Evolutionary conservation across 768 basidiomycete genomes (phyloP), one percentile per base, ranked within the genome.

Genomic region (Clavulina sp.): DNA sequence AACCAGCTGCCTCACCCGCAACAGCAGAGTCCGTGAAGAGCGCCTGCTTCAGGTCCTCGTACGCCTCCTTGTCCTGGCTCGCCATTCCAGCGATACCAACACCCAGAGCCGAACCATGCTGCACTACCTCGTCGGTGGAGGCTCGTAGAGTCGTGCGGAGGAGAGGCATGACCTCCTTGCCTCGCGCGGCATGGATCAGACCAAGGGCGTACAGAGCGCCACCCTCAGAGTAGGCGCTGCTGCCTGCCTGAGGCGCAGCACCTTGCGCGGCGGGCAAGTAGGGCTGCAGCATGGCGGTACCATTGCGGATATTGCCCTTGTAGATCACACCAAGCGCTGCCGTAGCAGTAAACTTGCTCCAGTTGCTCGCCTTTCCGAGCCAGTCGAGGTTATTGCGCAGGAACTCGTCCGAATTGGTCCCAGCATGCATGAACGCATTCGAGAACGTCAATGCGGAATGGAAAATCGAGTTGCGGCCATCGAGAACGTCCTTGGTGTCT

Each of bases 311-410:
- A 64, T 91, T 91, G 40, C 95, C 95, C 62, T 93, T 92, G 70
- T 97, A 89, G 57, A 99, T 96, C 52, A 97, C 86, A 56, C 95
- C 95, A 23, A 99, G 77, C 5, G 86, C 91, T 19, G 95, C 91
- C 9, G 95, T 96, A 4, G 95, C 88, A 3, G 89, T 87, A 68
- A 97, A 99, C 62, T 97, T 99, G 28, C 89, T 86, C 95, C 95
- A 99, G 63, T 99, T 97, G 26, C 82, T 82, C 2, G 95, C 95
- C 50, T 87, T 75, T 6, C 78, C 85, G 3, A 99, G 76, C 91
- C 92, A 99, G 62, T 96, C 93, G 31, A 99, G 74, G 63, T 97
- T 97, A 49, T 96, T 87, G 9, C 91, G 80, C 19, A 99, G 70
- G 69, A 97, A 99, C 24, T 75, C 63, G 60, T 99, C 95, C 1